Percentiles rank a stretch among this genome's conserved stretches.
These are phyloP conservation scores for Vaccinium vitisidaea DNA, from an alignment of 148 eudicot genomes.

Conservation along the genomic window DNA sequence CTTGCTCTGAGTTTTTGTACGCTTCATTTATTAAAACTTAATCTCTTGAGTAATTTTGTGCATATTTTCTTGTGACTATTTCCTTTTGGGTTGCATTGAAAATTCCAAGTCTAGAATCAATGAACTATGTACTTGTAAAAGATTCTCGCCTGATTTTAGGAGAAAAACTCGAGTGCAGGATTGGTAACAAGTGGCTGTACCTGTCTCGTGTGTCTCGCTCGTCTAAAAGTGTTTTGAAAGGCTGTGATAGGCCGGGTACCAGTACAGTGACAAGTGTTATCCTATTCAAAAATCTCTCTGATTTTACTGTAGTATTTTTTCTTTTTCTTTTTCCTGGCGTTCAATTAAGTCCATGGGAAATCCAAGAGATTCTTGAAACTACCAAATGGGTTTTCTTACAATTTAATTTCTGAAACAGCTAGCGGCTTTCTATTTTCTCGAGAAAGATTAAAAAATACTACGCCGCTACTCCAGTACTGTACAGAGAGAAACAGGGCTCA, in stretches of 20 bases:
- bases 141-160: neutral
- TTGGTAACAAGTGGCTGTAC: no score
- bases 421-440: slow-evolving; percentile 21
- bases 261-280: no score
- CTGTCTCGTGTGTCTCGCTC: no score
- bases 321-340: neutral
- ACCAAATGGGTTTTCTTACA: neutral
- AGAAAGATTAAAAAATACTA: neutral
- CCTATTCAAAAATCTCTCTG: no score
- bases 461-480: no score
- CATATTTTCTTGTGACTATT: neutral
- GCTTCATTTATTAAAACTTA: neutral
- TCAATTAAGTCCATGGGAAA: slow-evolving; percentile 1
- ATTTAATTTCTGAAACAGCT: neutral
- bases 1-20: slow-evolving; percentile 24
- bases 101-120: neutral
- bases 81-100: neutral
- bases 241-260: no score
- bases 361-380: slow-evolving; percentile 26
- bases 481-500: neutral
- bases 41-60: neutral
- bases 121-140: neutral
- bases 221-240: no score
- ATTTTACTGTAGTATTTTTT: no score
- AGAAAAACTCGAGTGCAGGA: no score